Base-by-base conservation (phyloP, 2,329 filamentous ascomycete species). In the Myriosclerotinia curreyana region DNA sequence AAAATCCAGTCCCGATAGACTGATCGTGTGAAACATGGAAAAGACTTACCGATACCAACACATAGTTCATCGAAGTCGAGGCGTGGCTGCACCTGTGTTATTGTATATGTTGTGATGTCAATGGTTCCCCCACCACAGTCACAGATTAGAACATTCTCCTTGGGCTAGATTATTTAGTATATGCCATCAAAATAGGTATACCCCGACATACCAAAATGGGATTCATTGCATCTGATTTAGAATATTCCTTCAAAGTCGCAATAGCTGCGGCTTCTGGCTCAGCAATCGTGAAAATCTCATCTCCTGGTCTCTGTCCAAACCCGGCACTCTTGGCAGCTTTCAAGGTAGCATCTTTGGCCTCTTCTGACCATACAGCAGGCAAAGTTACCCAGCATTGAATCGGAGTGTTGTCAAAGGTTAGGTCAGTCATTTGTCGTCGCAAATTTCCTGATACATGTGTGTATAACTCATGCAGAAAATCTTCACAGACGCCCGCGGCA, bases 201-300 rank as follows among this genome's bases (percentile, higher is more conserved):
- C 12, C n/a, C 20, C 52, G 1, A 52, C 62, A 12, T 66, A 67
- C 69, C 59, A 61, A 64, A 12, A 71, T 48, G 0, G 59, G 50
- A 64, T 70, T 67, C 11, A 66, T 17, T 15, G 61, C 36, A 54
- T 59, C 25, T n/a, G 48, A 12, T 9, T 34, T 38, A 2, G 65
- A 25, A 49, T 38, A 68, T 22, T 60, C 65, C 36, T 66, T 69
- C 20, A 71, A 60, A 0, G 71, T 66, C 11, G 67, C 66, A 38
- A 71, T 70, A 0, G 71, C 70, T 31, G 70, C 71, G 0, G 70
- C 71, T 59, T 72, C 70, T 54, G 70, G 71, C 51, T 71, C 71
- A n/a, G 69, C 54, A 54, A 72, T 71, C 2, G 69, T 71, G 31
- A 56, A 68, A 36, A 72, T 51, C 15, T 67, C 50, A 44, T 70